These are phyloP conservation scores for Limonium bicolor DNA, from an alignment of 148 eudicot genomes.

Conservation along the genomic window DNA sequence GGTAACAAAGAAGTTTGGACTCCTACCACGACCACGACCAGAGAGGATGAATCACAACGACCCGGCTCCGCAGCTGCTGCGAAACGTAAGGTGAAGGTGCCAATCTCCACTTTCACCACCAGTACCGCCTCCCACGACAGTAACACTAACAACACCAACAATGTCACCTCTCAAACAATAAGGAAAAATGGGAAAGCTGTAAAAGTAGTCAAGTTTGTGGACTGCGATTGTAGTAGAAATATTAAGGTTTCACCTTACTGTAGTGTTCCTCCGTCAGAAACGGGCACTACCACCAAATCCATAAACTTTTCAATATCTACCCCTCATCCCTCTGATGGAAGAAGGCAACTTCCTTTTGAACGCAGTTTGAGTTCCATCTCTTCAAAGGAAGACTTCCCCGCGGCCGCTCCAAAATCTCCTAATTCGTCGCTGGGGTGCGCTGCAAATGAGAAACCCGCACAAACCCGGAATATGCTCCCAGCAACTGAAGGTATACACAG, in stretches of 20 bases:
- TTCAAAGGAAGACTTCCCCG: conserved; percentile 1
- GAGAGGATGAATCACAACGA: no score
- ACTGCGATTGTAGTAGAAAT: conserved; percentile 4
- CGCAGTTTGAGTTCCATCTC: background rate
- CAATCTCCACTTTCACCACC: no score
- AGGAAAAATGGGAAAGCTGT: background rate
- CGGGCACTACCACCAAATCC: background rate
- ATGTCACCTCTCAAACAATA: no score
- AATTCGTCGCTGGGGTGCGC: background rate
- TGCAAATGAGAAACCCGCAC: background rate
- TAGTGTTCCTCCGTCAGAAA: background rate
- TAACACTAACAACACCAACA: no score
- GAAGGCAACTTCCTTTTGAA: conserved; percentile 2
- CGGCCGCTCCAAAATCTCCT: no score
- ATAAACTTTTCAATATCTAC: background rate
- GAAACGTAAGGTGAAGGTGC: no score
- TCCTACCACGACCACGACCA: no score
- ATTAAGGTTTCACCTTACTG: conserved; percentile 8
- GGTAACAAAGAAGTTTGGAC: no score
- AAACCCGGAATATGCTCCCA: conserved; percentile 4
- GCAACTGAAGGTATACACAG: conserved; percentile 8
- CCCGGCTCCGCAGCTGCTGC: no score
- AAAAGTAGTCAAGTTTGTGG: conserved; percentile 7
- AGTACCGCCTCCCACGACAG: no score
- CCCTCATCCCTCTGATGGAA: background rate